phyloP scores from a whole-genome alignment of 306 rosid species.

The Quercus gilva region DNA sequence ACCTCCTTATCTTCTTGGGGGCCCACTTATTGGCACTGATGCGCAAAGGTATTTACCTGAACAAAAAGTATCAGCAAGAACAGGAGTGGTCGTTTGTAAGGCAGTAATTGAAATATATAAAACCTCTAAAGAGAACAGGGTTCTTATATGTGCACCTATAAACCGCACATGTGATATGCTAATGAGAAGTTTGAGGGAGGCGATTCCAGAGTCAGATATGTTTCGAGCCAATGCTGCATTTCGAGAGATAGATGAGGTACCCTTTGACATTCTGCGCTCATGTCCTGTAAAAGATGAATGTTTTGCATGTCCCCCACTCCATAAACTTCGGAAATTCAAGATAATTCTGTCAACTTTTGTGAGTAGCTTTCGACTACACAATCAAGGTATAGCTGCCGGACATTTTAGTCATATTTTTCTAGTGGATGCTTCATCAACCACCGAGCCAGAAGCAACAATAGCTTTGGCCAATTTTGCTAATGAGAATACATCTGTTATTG shows the following conservation, averaged over 20 bases:
- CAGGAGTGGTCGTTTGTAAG: too few species aligned
- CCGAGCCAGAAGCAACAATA: constrained; percentile 29
- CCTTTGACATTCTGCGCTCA: constrained; percentile 32
- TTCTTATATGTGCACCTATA: too few species aligned
- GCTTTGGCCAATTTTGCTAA: constrained; percentile 28
- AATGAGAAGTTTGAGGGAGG: too few species aligned
- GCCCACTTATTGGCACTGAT: too few species aligned
- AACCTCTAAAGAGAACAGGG: too few species aligned
- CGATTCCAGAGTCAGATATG: too few species aligned
- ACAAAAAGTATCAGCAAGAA: too few species aligned
- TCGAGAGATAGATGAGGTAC: constrained; percentile 22
- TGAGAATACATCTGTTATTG: constrained; percentile 25
- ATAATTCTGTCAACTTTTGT: constrained; percentile 41
- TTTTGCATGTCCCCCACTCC: constrained; percentile 31
- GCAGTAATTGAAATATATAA: too few species aligned
- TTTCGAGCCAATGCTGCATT: too few species aligned
- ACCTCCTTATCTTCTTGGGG: too few species aligned
- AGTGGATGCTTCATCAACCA: constrained; percentile 39
- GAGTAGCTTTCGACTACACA: constrained; percentile 17
- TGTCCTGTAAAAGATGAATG: constrained; percentile 18
- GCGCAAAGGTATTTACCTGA: too few species aligned
- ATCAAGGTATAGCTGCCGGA: neutral
- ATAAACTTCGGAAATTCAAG: constrained; percentile 16
- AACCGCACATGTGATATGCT: too few species aligned
- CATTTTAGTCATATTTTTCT: constrained; percentile 39